Evolutionary conservation across 495 filamentous ascomycete species (phyloP), one percentile per base, ranked within the genome.

Genomic region (Penicillium cinerascens): DNA sequence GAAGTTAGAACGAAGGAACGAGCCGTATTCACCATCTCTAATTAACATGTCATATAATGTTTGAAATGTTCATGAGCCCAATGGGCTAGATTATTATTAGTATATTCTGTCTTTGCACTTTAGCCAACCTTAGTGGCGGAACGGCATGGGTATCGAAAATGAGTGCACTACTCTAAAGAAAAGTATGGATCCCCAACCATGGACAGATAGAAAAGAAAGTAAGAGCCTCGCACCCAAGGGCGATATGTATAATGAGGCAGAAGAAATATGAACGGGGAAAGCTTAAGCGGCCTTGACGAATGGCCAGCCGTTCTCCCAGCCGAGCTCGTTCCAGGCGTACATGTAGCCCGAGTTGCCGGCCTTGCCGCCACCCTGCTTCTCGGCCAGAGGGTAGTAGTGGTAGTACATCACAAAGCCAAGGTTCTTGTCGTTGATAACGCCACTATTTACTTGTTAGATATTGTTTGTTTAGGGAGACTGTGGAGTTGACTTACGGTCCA

Each of bases 291-390:
- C 58, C 43, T 61, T 55, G 0, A 64, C 60, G 35, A 45, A 52
- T 10, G 70, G 87, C 87, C 87, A 90, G 23, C 83, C 84, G 35
- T 71, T 72, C 1, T 72, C 71, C 61, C 77, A 89, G 38, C 72
- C 66, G 44, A 90, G 72, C 15, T 68, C 70, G 53, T 88, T 88
- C 78, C 80, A 84, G 5, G 84, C 83, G 56, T 87, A 86, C 55
- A 67, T 66, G 65, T 86, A 84, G 48, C 82, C 71, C 0, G 70
- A 76, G 60, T 85, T 79, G 21, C 26, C 33, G 17, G 47, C 46
- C 0, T 66, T 73, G 47, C 79, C 80, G 0, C 84, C 84, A 44
- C 82, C 72, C 15, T 63, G 68, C 5, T 77, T 85, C 54, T 82
- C 71, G 22, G 79, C 61, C 10, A 61, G 61, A 1, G 61, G 52